Conservation (phyloP, 257 asterid genomes). For the Haberlea rhodopensis region DNA sequence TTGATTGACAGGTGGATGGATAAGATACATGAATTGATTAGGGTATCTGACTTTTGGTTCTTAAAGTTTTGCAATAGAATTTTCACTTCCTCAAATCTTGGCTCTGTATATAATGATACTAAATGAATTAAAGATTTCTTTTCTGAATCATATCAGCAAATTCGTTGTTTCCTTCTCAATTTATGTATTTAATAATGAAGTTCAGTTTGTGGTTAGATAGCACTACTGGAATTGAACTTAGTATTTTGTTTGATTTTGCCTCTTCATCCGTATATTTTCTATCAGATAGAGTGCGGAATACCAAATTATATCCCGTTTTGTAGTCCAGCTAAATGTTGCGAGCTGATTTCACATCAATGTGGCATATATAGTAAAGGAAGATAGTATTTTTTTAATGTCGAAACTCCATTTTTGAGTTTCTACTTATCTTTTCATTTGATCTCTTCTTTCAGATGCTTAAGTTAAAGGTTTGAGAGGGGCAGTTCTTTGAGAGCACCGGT, state of each 20-base stretch:
- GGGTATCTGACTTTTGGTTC: not conserved
- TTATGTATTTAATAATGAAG: not conserved
- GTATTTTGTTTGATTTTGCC: not conserved
- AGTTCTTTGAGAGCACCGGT: slow-evolving; percentile 19
- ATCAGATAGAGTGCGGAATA: not conserved
- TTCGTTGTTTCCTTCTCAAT: not conserved
- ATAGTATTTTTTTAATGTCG: not conserved
- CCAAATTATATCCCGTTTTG: not conserved
- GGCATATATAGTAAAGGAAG: slow-evolving; percentile 11
- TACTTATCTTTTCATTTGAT: slow-evolving; percentile 8
- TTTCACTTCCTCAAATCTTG: too few relatives aligned
- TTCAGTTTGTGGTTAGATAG: not conserved
- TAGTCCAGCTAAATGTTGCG: slow-evolving; percentile 7
- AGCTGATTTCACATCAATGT: not conserved
- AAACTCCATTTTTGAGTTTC: not conserved
- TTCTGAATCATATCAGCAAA: not conserved
- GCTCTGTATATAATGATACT: too few relatives aligned
- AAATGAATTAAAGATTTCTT: not conserved
- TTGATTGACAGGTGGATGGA: not conserved
- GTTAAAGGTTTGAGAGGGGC: slow-evolving; percentile 11
- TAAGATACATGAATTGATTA: not conserved
- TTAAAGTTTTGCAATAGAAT: too few relatives aligned
- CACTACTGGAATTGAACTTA: not conserved
- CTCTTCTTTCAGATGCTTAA: slow-evolving; percentile 25
- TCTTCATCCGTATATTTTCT: not conserved